Evolutionary conservation across 352 stramenopile species (phyloP), one percentile per base, ranked within the genome.

Genomic region (Phytopythium ostracodes): DNA sequence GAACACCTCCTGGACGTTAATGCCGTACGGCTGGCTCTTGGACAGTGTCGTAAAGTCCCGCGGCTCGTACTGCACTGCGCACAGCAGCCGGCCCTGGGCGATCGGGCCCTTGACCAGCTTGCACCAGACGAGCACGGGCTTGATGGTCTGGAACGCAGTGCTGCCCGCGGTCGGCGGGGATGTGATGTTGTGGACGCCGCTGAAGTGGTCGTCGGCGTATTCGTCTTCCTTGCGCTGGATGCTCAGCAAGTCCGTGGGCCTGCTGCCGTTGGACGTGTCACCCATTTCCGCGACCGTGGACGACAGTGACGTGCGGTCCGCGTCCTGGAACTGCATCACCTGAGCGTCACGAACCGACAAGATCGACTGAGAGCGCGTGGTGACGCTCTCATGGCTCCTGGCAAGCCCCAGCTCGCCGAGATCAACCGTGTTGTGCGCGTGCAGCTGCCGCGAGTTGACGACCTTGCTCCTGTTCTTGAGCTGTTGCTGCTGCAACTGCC

Each of bases 1-100:
- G 24, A 91, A 92, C 7, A 93, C 81, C 42, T 92, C 81, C 60
- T 92, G 81, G 40, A 92, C 84, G 62, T 75, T 77, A 1, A 79
- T 92, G 2, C 84, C 81, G 60, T 88, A 89, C 43, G 84, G 79
- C 51, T 89, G 69, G 29, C 84, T 87, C n/a, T 82, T 69, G 53
- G 53, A 33, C 22, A 92, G 64, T 33, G 74, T 80, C 54, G 79
- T 77, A 4, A 90, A 58, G 43, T 95, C 86, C 15, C 60, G 68
- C 66, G 89, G 77, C 65, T 92, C 84, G 57, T 83, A 90, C 62
- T 91, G 80, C n/a, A 95, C 65, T 14, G 74, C 81, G 59, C 79
- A 89, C 6, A 93, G 61, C 50, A 93, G 75, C 2, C 84, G 74
- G 18, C 84, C 84, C 49, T 89, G 76, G 0, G 81, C 80, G 1